phyloP scores from a whole-genome alignment of 192 early-diverging fungal genomes.

The Coemansia umbellata region DNA sequence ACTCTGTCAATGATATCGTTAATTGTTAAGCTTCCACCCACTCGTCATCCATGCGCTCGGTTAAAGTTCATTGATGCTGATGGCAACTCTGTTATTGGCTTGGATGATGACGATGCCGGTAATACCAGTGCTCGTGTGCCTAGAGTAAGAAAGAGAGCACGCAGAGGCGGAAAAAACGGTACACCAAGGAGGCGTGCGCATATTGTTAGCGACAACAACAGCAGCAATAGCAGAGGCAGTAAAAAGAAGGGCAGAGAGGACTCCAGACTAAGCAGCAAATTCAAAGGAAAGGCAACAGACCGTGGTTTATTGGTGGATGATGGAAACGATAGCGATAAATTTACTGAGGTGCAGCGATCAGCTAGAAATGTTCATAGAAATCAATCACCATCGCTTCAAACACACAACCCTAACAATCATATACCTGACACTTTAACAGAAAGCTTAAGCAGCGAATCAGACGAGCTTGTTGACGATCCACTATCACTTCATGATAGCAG shows the following conservation, averaged over 20 bases:
- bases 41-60: slow-evolving; percentile 12
- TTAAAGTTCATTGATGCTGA: slow-evolving; percentile 28
- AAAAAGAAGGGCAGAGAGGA: neutral
- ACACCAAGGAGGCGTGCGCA: slow-evolving; percentile 1
- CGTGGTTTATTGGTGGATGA: neutral
- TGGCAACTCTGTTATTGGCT: neutral
- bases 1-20: slow-evolving; percentile 41
- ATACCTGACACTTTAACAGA: neutral
- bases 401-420: slow-evolving; percentile 10
- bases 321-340: slow-evolving; percentile 25
- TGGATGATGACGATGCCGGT: neutral
- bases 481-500: neutral
- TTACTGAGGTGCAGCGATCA: slow-evolving; percentile 13
- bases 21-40: slow-evolving; percentile 11
- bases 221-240: neutral
- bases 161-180: neutral
- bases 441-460: slow-evolving; percentile 18
- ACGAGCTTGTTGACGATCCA: slow-evolving; percentile 1
- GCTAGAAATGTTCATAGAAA: neutral
- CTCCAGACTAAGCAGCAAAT: neutral
- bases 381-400: neutral
- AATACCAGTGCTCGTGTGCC: neutral
- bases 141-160: neutral
- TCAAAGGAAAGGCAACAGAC: neutral
- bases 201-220: slow-evolving; percentile 5